These are phyloP conservation scores for Tagetes patula DNA, from an alignment of 129 eudicot species.

Conservation along the genomic window DNA sequence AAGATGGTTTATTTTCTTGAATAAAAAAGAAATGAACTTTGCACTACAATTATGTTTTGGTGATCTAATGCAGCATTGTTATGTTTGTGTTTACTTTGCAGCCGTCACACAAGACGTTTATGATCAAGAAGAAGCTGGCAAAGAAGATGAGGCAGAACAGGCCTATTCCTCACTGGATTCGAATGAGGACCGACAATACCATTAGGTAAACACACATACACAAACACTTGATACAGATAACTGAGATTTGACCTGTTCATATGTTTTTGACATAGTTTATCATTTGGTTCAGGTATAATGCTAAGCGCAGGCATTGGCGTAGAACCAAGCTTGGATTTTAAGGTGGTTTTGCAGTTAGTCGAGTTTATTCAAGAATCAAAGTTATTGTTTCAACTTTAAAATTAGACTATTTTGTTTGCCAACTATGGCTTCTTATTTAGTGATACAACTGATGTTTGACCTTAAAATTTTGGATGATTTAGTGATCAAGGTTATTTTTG, in stretches of 20 bases:
- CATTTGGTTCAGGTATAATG: constrained; percentile 58
- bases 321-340: constrained; percentile 91
- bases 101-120: constrained; percentile 94
- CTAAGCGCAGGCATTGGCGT: constrained; percentile 98
- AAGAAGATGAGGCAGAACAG: constrained; percentile 95
- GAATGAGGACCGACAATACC: constrained; percentile 86
- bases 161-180: constrained; percentile 91
- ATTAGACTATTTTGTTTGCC: not conserved
- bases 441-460: not conserved
- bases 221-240: not conserved
- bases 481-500: not conserved
- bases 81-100: constrained; percentile 14
- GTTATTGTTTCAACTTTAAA: constrained; percentile 7
- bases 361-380: constrained; percentile 6
- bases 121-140: constrained; percentile 86
- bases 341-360: constrained; percentile 29
- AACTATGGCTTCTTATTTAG: not conserved
- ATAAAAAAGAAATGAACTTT: not conserved
- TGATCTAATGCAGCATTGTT: not conserved
- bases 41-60: not conserved
- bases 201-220: constrained; percentile 45
- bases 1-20: not conserved
- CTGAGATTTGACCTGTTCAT: not conserved
- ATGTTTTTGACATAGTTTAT: not conserved
- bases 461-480: not conserved